A percentile compares a stretch with the other conserved stretches of the same genome.
Evolutionary conservation across 768 basidiomycete genomes (phyloP).

Genomic region (Boletus barrowsii): DNA sequence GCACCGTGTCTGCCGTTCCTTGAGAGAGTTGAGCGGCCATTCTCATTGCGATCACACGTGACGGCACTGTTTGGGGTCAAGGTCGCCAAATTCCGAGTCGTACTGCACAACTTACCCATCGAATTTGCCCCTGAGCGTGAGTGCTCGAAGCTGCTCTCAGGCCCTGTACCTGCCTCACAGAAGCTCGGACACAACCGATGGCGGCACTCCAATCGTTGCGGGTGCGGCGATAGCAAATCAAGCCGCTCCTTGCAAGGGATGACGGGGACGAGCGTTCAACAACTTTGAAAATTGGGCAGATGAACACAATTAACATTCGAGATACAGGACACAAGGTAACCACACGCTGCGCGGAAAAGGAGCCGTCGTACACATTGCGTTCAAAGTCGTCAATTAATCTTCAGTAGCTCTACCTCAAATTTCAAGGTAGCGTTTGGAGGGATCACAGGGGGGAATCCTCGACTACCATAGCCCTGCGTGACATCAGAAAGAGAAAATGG

Average conservation of each 20-base stretch:
- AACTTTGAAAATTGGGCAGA: not conserved
- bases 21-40: not conserved
- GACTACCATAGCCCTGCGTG: constrained; percentile 63
- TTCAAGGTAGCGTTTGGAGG: constrained; percentile 69
- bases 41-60: not conserved
- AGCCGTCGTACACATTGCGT: constrained; percentile 20
- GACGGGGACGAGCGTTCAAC: not conserved
- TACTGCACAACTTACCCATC: too few relatives aligned
- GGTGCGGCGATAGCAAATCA: too few relatives aligned
- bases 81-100: too few relatives aligned
- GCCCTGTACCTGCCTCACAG: too few relatives aligned
- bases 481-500: not conserved
- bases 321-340: constrained; percentile 25
- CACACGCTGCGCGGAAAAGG: constrained; percentile 14
- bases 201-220: too few relatives aligned
- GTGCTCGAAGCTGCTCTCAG: too few relatives aligned
- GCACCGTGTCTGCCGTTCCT: not conserved
- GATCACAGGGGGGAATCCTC: constrained; percentile 79
- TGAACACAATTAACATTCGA: constrained; percentile 21
- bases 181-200: too few relatives aligned
- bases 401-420: constrained; percentile 82
- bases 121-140: too few relatives aligned
- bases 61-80: not conserved
- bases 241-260: not conserved
- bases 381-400: constrained; percentile 48